Evolutionary conservation across 78 protist genomes (phyloP).

Genomic region (slime mould (Dictyostelium discoideum)): dicty_2.7 NC_007088.5:3668501-3669000

Average conservation of each 20-base stretch:
- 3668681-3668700: too few species aligned
- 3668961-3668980: background rate
- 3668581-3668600: background rate
- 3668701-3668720: background rate
- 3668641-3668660: background rate
- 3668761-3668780: background rate
- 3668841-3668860: slow-evolving; percentile 76
- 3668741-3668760: slow-evolving; percentile 6
- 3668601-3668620: background rate
- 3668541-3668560: background rate
- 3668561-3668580: background rate
- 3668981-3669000: background rate
- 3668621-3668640: background rate
- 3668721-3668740: background rate
- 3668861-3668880: slow-evolving; percentile 7
- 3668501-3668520: background rate
- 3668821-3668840: slow-evolving; percentile 51
- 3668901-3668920: slow-evolving; percentile 52
- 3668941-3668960: slow-evolving; percentile 14
- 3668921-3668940: slow-evolving; percentile 44
- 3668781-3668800: background rate
- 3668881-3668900: slow-evolving; percentile 18
- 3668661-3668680: background rate
- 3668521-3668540: background rate
- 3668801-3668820: slow-evolving; percentile 43